A percentile compares a stretch with the other conserved stretches of the same genome.
These are phyloP conservation scores for Candida manassasensis DNA, from an alignment of 805 yeast species.

Conservation along the genomic window DNA sequence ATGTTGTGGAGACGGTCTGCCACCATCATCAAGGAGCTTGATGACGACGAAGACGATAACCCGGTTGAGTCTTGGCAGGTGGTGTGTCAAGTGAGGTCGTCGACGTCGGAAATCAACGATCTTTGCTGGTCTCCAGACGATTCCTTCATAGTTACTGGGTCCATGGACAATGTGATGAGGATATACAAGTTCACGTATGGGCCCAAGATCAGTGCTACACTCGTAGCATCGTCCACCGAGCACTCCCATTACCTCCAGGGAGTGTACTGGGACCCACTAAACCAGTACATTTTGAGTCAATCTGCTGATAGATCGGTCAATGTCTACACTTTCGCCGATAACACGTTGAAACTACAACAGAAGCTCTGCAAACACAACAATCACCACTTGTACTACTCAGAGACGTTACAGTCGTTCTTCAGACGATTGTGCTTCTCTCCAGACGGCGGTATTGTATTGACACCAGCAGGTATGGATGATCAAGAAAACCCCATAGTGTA, in stretches of 20 bases:
- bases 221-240: slow-evolving; percentile 57
- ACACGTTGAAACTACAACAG: background rate
- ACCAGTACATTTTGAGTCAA: slow-evolving; percentile 76
- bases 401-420: slow-evolving; percentile 85
- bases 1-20: slow-evolving; percentile 71
- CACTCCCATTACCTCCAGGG: slow-evolving; percentile 95
- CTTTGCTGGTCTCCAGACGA: slow-evolving; percentile 90
- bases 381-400: slow-evolving; percentile 62
- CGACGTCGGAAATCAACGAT: slow-evolving; percentile 82
- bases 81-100: slow-evolving; percentile 51
- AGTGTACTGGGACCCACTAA: slow-evolving; percentile 89
- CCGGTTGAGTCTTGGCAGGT: slow-evolving; percentile 71
- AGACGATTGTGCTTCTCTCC: slow-evolving; percentile 83
- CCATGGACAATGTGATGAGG: slow-evolving; percentile 83
- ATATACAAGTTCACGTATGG: slow-evolving; percentile 36
- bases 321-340: slow-evolving; percentile 40
- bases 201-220: slow-evolving; percentile 50
- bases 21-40: slow-evolving; percentile 54
- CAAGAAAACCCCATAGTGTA: slow-evolving; percentile 51
- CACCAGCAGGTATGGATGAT: slow-evolving; percentile 66
- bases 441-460: slow-evolving; percentile 75
- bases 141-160: slow-evolving; percentile 72
- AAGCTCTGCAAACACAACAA: slow-evolving; percentile 7
- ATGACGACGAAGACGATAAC: slow-evolving; percentile 50
- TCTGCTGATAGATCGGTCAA: slow-evolving; percentile 83